Evolutionary conservation across 1,284 basidiomycete genomes (phyloP), one percentile per base, ranked within the genome.

Genomic region (Ceratobasidium sp.): DNA sequence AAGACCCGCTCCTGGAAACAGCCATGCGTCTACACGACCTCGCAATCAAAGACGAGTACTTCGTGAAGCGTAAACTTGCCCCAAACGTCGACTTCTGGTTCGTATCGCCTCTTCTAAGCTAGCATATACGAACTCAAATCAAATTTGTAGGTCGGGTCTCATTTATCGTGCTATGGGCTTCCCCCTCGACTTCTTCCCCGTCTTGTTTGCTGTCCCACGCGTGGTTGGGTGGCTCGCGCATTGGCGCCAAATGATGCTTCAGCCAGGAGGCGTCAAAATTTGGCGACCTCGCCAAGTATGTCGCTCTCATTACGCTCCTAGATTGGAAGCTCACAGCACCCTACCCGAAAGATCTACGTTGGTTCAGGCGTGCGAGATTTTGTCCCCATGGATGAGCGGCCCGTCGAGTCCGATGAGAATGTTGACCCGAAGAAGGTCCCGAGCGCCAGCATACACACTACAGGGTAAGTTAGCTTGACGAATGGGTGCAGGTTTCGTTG

Each of bases 161-260:
- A 95, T 96, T 81, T 96, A 96, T 84, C 92, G 93, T 69, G 93
- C 93, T 20, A 95, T 95, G 94, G 93, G 94, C 61, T 96, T 96
- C 88, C 94, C 95, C 1, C 88, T 93, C 80, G 95, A 96, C 85
- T 96, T 94, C 84, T 96, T 95, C 90, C 94, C 95, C 0, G 94
- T 96, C 46, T 85, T 96, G 56, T 96, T 96, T 82, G 95, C 92
- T 23, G 94, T 96, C 2, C 95, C 95, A 2, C 90, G 95, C 23
- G 94, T 96, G 3, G 94, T 94, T 28, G 95, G 95, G 12, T 96
- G 94, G 95, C 87, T 96, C 12, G 94, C 95, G 0, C 94, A 95
- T 84, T 95, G 94, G 93, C 87, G 93, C 78, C 92, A 93, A 90
- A 94, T 96, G 93, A 95, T 96, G 94, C 86, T 96, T 74, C 92